Evolutionary conservation across 805 yeast species (phyloP), one percentile per base, ranked within the genome.

Genomic region (Wickerhamomyces queroliae): DNA sequence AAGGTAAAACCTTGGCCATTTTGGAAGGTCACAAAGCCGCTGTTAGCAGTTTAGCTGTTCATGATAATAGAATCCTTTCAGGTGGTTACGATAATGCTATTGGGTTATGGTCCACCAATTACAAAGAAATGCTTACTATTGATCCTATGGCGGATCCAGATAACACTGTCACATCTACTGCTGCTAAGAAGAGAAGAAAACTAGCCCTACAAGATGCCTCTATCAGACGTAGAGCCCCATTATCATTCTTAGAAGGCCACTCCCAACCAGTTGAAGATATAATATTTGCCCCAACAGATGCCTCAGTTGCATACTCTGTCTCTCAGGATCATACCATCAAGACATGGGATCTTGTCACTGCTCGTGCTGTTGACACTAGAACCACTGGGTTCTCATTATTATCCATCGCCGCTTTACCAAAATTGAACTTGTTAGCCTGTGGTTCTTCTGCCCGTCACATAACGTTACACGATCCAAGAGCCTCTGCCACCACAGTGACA

Each of bases 391-490:
- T 76, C 61, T 82, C 98, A 10, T 70, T 93, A 46, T 70, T 90
- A 33, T 85, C 96, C 0, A 63, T 90, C 22, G 69, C 80, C 23
- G 80, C 80, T 49, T 67, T 93, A 45, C 77, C 85, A 7, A 69
- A 75, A 37, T 66, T 81, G 38, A 76, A 85, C 45, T 67, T 93
- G 40, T 64, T 93, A 23, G 95, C 90, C 8, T 78, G 91, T 41
- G 99, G 99, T n/a, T 88, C 97, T 1, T 83, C 96, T 11, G 97
- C 97, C n/a, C 83, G 99, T 63, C 98, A 93, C 62, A 90, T 93
- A 47, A 82, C 89, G 39, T 69, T 93, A 45, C 95, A 88, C 56
- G 99, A 93, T 60, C 97, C 98, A 33, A 76, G 99, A 58, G 72
- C 72, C 2, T 62, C 77, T 1, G 70, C 82, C 2, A 68, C 76